Percentiles rank a stretch among this genome's conserved stretches.
Conservation (phyloP, 306 rosid species). For the Dalbergia oliveri region DNA sequence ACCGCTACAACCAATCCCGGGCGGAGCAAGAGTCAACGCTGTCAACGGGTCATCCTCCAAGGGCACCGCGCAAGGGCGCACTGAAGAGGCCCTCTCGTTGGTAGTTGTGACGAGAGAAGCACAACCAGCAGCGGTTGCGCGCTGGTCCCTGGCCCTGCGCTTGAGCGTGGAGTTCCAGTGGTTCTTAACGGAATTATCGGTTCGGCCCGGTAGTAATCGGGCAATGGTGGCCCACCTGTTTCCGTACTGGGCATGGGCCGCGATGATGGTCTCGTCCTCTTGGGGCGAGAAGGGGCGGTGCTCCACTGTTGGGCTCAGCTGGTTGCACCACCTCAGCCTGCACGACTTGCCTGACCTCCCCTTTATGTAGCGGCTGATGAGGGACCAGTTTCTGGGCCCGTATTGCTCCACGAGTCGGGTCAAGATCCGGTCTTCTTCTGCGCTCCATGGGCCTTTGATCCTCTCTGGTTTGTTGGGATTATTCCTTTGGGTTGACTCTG, state of each 20-base stretch:
- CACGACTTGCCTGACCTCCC: slow-evolving; percentile 97
- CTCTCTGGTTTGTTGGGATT: slow-evolving; percentile 50
- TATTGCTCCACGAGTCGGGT: slow-evolving; percentile 81
- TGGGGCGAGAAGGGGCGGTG: slow-evolving; percentile 83
- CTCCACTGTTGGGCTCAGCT: slow-evolving; percentile 86
- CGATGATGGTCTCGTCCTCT: slow-evolving; percentile 82
- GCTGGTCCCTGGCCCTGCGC: slow-evolving; percentile 58
- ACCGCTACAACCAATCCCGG: slow-evolving; percentile 53
- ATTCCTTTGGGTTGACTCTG: slow-evolving; percentile 49
- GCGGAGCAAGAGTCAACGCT: slow-evolving; percentile 91
- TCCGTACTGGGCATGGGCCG: slow-evolving; percentile 80
- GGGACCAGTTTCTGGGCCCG: slow-evolving; percentile 91
- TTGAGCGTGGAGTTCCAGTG: slow-evolving; percentile 98
- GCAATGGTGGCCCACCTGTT: slow-evolving; percentile 99
- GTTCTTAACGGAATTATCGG: slow-evolving; percentile 94
- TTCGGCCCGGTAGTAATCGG: slow-evolving; percentile 85
- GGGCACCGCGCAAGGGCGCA: neutral
- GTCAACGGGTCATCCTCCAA: slow-evolving; percentile 79
- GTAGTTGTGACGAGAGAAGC: neutral
- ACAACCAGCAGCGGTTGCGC: neutral
- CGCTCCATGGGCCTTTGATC: slow-evolving; percentile 98
- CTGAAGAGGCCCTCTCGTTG: neutral
- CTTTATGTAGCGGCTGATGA: slow-evolving; percentile 82
- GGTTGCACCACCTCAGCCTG: slow-evolving; percentile 95
- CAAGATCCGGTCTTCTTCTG: slow-evolving; percentile 85